These are phyloP conservation scores for Cryptosporidium ryanae DNA, from an alignment of 169 alveolate species.

Conservation along the genomic window DNA sequence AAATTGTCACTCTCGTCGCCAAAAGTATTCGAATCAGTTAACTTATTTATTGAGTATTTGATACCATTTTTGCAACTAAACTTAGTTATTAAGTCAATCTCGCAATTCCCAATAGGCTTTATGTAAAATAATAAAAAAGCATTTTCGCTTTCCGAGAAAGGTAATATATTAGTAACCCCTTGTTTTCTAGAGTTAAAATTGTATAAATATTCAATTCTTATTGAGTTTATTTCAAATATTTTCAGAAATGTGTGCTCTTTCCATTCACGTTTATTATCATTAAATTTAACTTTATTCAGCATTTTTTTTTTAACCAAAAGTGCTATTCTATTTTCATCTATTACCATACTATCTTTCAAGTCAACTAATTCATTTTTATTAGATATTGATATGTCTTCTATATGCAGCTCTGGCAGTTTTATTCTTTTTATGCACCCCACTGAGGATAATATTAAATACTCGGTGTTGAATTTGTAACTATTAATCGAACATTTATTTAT, in stretches of 20 bases:
- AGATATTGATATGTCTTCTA: not conserved
- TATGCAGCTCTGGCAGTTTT: slow-evolving; percentile 14
- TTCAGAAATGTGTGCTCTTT: not conserved
- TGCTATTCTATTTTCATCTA: too few species aligned
- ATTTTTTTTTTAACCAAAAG: too few species aligned
- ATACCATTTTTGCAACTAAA: too few species aligned
- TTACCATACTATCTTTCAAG: too few species aligned
- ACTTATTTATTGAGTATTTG: not conserved
- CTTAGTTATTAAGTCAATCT: slow-evolving; percentile 1
- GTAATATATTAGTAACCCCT: not conserved
- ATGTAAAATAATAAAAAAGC: slow-evolving; percentile 7
- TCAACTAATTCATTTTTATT: too few species aligned
- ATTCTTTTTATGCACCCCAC: not conserved
- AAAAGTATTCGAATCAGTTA: not conserved
- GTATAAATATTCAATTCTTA: not conserved
- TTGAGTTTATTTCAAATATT: slow-evolving; percentile 1
- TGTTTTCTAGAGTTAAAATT: not conserved
- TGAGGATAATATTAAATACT: not conserved
- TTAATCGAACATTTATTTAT: too few species aligned
- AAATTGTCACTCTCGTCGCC: not conserved
- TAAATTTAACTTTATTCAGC: too few species aligned
- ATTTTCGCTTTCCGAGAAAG: slow-evolving; percentile 10
- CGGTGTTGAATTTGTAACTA: not conserved
- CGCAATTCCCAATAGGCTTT: not conserved
- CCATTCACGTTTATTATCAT: not conserved